Evolutionary conservation across 352 stramenopile genomes (phyloP), one percentile per base, ranked within the genome.

Genomic region (Globisporangium camurandrum): DNA sequence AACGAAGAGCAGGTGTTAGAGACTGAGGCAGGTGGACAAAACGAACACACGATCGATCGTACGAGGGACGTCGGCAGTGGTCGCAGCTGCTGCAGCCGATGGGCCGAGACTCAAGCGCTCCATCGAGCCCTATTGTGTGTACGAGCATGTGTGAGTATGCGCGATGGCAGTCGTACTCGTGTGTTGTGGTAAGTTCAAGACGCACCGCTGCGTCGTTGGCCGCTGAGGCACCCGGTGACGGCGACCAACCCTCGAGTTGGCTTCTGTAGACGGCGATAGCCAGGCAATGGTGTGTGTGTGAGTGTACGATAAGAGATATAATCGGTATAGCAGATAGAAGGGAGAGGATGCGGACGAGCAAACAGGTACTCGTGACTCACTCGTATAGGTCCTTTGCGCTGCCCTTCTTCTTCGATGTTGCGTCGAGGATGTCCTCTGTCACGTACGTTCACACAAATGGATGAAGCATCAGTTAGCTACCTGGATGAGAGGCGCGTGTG

Each of bases 211-310:
- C 26, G n/a, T 51, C 42, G 17, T 50, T 43, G 12, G 20, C 26
- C 9, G 44, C 27, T 22, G 22, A 28, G 51, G 26, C 40, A 39
- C 30, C 47, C 11, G 46, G 57, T n/a, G 71, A 77, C 31, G 75
- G 72, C 41, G 75, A 87, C 75, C 75, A 87, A 42, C 75, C 75
- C 36, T 83, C 70, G 6, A 87, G 47, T 49, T 70, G 66, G 28
- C 75, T 77, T 54, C 69, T 82, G 36, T n/a, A 39, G 0, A 16
- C 4, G 9, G 8, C 38, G 27, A 48, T 34, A 12, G 30, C 11
- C 30, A 6, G 60, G n/a, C 39, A 45, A 14, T 34, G 16, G 49
- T 49, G 46, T 24, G 28, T 33, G 54, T 44, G n/a, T 23, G 24
- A 11, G 22, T 31, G 46, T 49, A 23, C 40, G 40, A n/a, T 30